Percentiles rank a stretch among this genome's conserved stretches.
Conservation (phyloP, 495 filamentous ascomycete genomes). For the Aspergillus olivimuriae region DNA sequence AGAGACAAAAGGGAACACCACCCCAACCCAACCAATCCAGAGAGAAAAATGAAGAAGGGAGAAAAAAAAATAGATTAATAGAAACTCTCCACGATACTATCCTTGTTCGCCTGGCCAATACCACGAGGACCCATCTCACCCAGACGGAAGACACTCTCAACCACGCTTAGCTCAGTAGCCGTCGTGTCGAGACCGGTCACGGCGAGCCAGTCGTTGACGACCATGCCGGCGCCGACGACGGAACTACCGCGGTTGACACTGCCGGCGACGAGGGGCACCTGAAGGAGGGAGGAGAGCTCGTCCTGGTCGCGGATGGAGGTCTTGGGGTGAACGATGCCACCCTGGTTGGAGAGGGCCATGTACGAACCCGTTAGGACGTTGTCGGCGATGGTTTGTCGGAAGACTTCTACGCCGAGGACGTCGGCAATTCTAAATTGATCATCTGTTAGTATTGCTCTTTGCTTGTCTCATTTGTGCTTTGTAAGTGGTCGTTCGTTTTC, state of each 20-base stretch:
- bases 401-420: conserved; percentile 94
- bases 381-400: conserved; percentile 94
- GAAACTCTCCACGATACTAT: conserved; percentile 97
- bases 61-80: too few relatives aligned
- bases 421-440: conserved; percentile 62
- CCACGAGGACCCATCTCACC: conserved; percentile 59
- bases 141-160: conserved; percentile 90
- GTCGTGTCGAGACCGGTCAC: conserved; percentile 96
- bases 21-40: neutral
- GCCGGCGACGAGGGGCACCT: conserved; percentile 92
- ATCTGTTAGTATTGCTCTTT: neutral
- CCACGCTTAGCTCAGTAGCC: conserved; percentile 89
- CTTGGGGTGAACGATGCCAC: conserved; percentile 95
- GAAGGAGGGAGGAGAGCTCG: conserved; percentile 86
- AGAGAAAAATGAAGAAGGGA: too few relatives aligned
- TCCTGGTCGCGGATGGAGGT: conserved; percentile 96
- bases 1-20: neutral
- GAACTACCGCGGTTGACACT: conserved; percentile 85
- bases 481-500: neutral
- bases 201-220: conserved; percentile 98
- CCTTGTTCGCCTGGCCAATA: conserved; percentile 75
- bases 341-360: conserved; percentile 93
- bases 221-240: conserved; percentile 97
- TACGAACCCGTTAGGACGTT: conserved; percentile 94
- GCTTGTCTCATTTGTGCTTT: neutral